These are phyloP conservation scores for Colletotrichum cuscutae DNA, from an alignment of 2,329 filamentous ascomycete species.

Conservation along the genomic window DNA sequence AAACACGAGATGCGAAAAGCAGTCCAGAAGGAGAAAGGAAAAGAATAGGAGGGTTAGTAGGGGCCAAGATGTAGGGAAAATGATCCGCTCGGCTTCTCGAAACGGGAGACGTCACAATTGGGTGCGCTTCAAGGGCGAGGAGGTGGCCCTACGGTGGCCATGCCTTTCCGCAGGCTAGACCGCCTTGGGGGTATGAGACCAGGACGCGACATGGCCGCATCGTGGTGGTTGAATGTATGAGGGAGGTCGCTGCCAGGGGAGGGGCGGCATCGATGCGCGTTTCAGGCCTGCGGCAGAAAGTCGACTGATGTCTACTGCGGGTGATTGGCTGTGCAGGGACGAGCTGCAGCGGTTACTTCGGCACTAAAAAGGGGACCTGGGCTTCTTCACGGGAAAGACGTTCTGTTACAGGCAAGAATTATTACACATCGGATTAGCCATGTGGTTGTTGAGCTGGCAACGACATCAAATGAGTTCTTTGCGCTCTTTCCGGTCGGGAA, in stretches of 20 bases:
- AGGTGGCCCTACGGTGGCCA: conserved; percentile 32
- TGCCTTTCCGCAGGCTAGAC: conserved; percentile 31
- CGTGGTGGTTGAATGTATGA: conserved; percentile 21
- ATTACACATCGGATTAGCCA: not conserved
- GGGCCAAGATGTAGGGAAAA: conserved; percentile 23
- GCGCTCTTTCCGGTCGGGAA: conserved; percentile 7
- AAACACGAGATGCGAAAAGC: conserved; percentile 26
- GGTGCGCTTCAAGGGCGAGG: conserved; percentile 35
- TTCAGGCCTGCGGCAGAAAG: conserved; percentile 40
- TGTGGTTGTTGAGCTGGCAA: not conserved
- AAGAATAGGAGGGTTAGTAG: conserved; percentile 3
- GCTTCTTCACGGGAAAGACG: not conserved
- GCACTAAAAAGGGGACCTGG: conserved; percentile 24
- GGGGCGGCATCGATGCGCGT: conserved; percentile 28
- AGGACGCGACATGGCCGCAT: conserved; percentile 22
- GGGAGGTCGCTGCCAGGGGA: conserved; percentile 9
- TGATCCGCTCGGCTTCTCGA: conserved; percentile 37
- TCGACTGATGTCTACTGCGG: conserved; percentile 30
- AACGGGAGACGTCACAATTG: conserved; percentile 42
- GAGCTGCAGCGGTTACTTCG: conserved; percentile 31
- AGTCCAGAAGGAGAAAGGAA: conserved; percentile 26
- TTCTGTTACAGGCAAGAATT: not conserved
- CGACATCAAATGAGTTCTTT: not conserved
- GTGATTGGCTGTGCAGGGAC: conserved; percentile 27
- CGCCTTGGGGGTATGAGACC: conserved; percentile 29